phyloP scores from a whole-genome alignment of 2,329 filamentous ascomycete species.

The Pseudogymnoascus sp. region DNA sequence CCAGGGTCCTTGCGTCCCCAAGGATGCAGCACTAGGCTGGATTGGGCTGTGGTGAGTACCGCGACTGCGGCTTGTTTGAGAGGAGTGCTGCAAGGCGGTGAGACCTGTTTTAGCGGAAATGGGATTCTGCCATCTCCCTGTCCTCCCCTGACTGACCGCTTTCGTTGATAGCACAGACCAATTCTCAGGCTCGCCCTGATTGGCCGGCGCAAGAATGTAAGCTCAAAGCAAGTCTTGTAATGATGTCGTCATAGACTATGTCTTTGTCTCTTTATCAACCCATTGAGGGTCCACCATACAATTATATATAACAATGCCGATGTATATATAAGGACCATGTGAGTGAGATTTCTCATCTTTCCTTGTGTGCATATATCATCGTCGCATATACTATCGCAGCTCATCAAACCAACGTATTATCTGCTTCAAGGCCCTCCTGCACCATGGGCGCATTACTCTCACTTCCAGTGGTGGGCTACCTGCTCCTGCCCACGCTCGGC shows the following conservation, averaged over 20 bases:
- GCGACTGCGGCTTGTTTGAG: background rate
- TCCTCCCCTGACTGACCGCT: background rate
- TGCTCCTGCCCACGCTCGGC: constrained; percentile 50
- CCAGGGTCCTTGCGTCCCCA: background rate
- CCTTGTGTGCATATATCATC: background rate
- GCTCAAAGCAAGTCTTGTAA: constrained; percentile 49
- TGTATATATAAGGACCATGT: background rate
- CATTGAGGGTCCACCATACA: background rate
- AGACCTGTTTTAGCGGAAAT: background rate
- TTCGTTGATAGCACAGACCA: background rate
- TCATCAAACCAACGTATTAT: background rate
- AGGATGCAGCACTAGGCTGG: background rate
- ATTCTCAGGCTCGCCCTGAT: background rate
- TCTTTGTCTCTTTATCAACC: background rate
- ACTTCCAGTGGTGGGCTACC: constrained; percentile 61
- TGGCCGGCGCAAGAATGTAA: constrained; percentile 52
- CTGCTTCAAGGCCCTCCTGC: background rate
- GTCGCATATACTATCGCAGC: background rate
- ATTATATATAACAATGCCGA: constrained; percentile 11
- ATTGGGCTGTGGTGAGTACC: background rate
- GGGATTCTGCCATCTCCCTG: background rate
- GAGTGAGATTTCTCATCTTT: background rate
- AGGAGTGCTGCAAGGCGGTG: background rate
- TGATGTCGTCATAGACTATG: constrained; percentile 27
- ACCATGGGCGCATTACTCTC: constrained; percentile 60